phyloP scores from a whole-genome alignment of 352 stramenopile genomes.

The Phytophthora foliorum region DNA sequence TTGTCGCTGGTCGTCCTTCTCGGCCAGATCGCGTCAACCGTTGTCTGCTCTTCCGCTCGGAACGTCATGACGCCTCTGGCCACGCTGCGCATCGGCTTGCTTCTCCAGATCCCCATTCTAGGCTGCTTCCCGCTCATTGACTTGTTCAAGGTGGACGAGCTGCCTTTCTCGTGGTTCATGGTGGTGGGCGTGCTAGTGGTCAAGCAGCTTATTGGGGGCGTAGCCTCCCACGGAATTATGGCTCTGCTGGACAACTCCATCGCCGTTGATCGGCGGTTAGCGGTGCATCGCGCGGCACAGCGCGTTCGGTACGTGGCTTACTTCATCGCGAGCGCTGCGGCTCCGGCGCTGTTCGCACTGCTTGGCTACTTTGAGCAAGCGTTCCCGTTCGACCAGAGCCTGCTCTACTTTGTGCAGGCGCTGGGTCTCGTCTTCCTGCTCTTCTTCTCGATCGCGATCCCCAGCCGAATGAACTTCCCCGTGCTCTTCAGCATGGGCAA shows the following conservation, averaged over 20 bases:
- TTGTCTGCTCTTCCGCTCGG: slow-evolving; percentile 54
- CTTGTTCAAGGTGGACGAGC: slow-evolving; percentile 72
- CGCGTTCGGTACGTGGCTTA: slow-evolving; percentile 65
- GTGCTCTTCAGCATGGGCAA: slow-evolving; percentile 86
- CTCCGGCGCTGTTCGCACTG: slow-evolving; percentile 73
- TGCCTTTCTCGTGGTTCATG: slow-evolving; percentile 69
- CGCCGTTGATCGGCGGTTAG: slow-evolving; percentile 69
- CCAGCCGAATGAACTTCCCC: slow-evolving; percentile 84
- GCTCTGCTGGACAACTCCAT: slow-evolving; percentile 85
- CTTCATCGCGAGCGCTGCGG: slow-evolving; percentile 61
- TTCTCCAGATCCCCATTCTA: slow-evolving; percentile 82
- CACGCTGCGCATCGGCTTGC: slow-evolving; percentile 74
- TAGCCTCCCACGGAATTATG: slow-evolving; percentile 76
- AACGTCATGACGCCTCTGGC: slow-evolving; percentile 83
- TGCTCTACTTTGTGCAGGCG: slow-evolving; percentile 81
- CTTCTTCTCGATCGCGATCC: slow-evolving; percentile 82
- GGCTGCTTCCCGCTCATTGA: slow-evolving; percentile 78
- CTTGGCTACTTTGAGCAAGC: slow-evolving; percentile 79
- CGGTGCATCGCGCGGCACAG: slow-evolving; percentile 75
- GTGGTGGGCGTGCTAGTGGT: slow-evolving; percentile 66
- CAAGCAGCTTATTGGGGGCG: slow-evolving; percentile 71
- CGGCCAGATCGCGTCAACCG: slow-evolving; percentile 57
- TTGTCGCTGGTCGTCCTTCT: slow-evolving; percentile 63
- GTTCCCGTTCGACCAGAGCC: slow-evolving; percentile 84
- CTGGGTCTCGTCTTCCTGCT: slow-evolving; percentile 76